Percentiles rank a stretch among this genome's conserved stretches.
These are phyloP conservation scores for Thelonectria discophora DNA, from an alignment of 2,329 filamentous ascomycete species.

Conservation along the genomic window DNA sequence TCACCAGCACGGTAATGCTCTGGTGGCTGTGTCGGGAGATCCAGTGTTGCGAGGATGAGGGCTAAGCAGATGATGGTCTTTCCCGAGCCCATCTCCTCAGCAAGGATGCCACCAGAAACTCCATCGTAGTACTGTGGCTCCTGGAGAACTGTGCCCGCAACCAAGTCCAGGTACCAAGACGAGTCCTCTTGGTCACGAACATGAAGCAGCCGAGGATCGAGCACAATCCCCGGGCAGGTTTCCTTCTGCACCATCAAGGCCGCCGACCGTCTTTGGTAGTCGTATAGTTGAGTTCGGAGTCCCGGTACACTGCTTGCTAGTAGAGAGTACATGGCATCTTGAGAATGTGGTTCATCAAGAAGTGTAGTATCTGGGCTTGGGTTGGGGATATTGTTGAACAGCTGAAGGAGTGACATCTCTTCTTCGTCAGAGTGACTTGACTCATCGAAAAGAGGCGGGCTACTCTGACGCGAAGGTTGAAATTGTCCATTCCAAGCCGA, in stretches of 20 bases:
- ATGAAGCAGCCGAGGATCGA: constrained; percentile 77
- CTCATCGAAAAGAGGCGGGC: constrained; percentile 15
- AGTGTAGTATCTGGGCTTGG: constrained; percentile 64
- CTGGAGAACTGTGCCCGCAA: constrained; percentile 67
- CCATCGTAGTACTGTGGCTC: constrained; percentile 79
- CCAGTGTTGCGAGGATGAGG: constrained; percentile 77
- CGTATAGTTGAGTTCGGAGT: constrained; percentile 72
- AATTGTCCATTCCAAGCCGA: constrained; percentile 62
- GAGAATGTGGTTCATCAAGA: constrained; percentile 60
- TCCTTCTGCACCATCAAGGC: constrained; percentile 88
- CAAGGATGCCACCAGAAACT: constrained; percentile 78
- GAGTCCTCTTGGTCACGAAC: constrained; percentile 68
- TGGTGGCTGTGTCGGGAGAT: constrained; percentile 73
- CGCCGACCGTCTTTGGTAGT: constrained; percentile 82
- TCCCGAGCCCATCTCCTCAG: constrained; percentile 83
- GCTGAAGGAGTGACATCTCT: constrained; percentile 66
- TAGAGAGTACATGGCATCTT: constrained; percentile 64
- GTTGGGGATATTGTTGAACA: constrained; percentile 79
- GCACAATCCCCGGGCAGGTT: constrained; percentile 65
- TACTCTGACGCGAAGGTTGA: constrained; percentile 16
- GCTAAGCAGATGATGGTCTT: constrained; percentile 90
- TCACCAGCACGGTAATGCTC: constrained; percentile 61
- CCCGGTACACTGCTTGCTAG: constrained; percentile 63
- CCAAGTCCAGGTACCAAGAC: constrained; percentile 75
- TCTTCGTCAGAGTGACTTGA: constrained; percentile 39